Conservation (phyloP, 441 rosid species). For the Raphanus hybrid region DNA sequence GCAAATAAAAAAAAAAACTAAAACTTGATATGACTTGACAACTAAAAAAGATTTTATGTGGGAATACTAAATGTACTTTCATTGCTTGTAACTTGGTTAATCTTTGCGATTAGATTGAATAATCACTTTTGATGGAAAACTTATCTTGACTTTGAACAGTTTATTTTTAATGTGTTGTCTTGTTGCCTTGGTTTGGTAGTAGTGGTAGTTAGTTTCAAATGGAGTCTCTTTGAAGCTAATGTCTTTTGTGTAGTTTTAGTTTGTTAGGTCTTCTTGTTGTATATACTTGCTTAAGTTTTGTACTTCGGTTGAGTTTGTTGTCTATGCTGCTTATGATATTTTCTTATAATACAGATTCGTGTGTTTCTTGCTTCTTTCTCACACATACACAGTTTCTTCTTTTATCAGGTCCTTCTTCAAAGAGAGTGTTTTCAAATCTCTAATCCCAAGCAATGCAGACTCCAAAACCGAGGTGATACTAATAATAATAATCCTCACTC, state of each 20-base stretch:
- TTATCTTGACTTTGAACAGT: constrained; percentile 35
- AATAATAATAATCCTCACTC: constrained; percentile 12
- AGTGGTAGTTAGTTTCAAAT: constrained; percentile 77
- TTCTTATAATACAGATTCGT: constrained; percentile 24
- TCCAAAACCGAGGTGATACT: constrained; percentile 74
- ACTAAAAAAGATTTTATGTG: constrained; percentile 4
- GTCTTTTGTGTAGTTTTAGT: constrained; percentile 55
- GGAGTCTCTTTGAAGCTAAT: constrained; percentile 93
- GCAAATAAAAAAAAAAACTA: constrained; percentile 5
- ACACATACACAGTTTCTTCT: constrained; percentile 42
- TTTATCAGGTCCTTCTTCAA: constrained; percentile 61
- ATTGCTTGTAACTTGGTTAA: constrained; percentile 45
- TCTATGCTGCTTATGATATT: constrained; percentile 44
- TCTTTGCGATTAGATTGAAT: constrained; percentile 33
- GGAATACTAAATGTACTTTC: constrained; percentile 24
- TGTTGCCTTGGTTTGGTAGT: constrained; percentile 71
- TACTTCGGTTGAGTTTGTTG: constrained; percentile 43
- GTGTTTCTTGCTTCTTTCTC: constrained; percentile 45
- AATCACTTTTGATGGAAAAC: not conserved
- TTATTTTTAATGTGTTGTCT: constrained; percentile 35
- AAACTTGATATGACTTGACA: constrained; percentile 34
- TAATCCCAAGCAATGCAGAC: constrained; percentile 72
- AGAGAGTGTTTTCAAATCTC: constrained; percentile 35
- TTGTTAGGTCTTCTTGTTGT: constrained; percentile 46
- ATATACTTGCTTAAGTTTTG: constrained; percentile 47